phyloP scores from a whole-genome alignment of 345 rosid species.

The Rhodamnia rubescens region DNA sequence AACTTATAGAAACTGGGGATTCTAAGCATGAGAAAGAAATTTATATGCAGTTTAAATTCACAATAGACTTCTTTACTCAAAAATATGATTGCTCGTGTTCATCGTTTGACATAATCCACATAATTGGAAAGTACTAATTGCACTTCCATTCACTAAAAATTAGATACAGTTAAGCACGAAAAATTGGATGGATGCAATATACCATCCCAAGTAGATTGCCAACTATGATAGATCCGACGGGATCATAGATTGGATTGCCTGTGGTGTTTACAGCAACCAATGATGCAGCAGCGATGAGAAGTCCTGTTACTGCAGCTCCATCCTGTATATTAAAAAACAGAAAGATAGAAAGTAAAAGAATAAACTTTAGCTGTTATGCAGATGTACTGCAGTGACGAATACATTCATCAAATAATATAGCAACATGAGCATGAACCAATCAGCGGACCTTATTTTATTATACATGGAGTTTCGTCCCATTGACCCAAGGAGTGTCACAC shows the following conservation, averaged over 20 bases:
- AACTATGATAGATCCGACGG: constrained; percentile 82
- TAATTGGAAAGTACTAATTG: not conserved
- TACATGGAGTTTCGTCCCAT: not conserved
- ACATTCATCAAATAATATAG: not conserved
- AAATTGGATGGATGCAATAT: not conserved
- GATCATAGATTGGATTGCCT: constrained; percentile 90
- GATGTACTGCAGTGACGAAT: not conserved
- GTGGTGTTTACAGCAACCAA: constrained; percentile 75
- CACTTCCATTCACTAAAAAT: not conserved
- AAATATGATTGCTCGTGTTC: not conserved
- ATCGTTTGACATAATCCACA: not conserved
- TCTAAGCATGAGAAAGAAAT: not conserved
- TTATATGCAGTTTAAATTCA: not conserved
- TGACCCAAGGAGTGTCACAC: not conserved
- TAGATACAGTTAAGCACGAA: not conserved
- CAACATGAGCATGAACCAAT: not conserved
- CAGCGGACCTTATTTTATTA: not conserved
- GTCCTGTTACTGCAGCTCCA: constrained; percentile 97
- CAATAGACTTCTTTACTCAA: not conserved
- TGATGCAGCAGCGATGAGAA: constrained; percentile 84
- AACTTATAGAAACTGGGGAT: not conserved
- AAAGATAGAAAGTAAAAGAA: not conserved
- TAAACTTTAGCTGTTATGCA: not conserved
- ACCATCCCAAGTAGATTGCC: constrained; percentile 97
- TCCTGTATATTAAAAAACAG: constrained; percentile 32